phyloP scores from a whole-genome alignment of 1,284 basidiomycete species.

The Lentinus polychrous region DNA sequence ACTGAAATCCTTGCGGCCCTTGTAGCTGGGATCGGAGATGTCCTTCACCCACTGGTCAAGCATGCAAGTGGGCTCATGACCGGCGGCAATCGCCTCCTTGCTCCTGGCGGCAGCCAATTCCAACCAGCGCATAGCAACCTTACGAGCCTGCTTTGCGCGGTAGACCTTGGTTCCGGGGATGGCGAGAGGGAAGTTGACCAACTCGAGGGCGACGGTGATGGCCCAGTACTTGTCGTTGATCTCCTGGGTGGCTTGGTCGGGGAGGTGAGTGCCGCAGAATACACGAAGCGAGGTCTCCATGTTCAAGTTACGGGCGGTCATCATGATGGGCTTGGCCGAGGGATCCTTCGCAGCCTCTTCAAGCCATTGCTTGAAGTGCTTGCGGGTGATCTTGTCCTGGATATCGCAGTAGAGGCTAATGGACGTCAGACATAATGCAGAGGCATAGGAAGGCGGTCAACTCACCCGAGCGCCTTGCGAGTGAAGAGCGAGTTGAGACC shows the following conservation, averaged over 20 bases:
- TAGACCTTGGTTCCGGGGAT: slow-evolving; percentile 95
- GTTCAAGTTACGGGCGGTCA: slow-evolving; percentile 87
- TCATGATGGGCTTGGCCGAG: slow-evolving; percentile 74
- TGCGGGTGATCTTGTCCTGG: slow-evolving; percentile 82
- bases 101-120: slow-evolving; percentile 73
- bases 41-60: slow-evolving; percentile 89
- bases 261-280: slow-evolving; percentile 90
- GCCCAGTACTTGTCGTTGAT: slow-evolving; percentile 95
- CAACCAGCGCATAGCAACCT: slow-evolving; percentile 82
- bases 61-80: slow-evolving; percentile 82
- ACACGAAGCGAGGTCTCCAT: slow-evolving; percentile 97
- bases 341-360: slow-evolving; percentile 41
- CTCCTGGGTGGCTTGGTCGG: slow-evolving; percentile 69
- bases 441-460: slow-evolving; percentile 7
- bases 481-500: slow-evolving; percentile 92
- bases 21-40: slow-evolving; percentile 65
- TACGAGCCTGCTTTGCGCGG: slow-evolving; percentile 90
- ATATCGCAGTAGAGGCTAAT: slow-evolving; percentile 80
- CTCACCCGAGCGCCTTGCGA: slow-evolving; percentile 82
- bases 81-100: slow-evolving; percentile 81
- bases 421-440: not conserved
- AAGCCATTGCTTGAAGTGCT: slow-evolving; percentile 73
- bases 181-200: slow-evolving; percentile 98
- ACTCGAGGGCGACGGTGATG: slow-evolving; percentile 91
- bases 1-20: slow-evolving; percentile 83